These are phyloP conservation scores for Syncephalastrum racemosum DNA, from an alignment of 371 early-diverging fungal species.

Conservation along the genomic window DNA sequence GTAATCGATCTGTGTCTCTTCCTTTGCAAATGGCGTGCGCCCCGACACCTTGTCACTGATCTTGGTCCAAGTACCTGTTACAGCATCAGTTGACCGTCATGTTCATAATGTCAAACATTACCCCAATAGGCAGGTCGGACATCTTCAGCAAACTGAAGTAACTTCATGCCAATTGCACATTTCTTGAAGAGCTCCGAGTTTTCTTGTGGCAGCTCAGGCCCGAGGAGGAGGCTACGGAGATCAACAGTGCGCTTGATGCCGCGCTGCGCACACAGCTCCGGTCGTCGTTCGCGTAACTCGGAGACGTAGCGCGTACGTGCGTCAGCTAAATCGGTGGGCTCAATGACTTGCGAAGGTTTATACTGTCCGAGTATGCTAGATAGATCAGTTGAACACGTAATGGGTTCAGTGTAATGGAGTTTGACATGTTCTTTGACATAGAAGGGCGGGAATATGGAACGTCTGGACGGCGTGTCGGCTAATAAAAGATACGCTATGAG, in stretches of 20 bases:
- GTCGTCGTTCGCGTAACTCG: slow-evolving; percentile 5
- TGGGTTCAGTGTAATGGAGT: too few relatives aligned
- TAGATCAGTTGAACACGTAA: too few relatives aligned
- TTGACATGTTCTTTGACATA: slow-evolving; percentile 57
- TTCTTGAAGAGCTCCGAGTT: slow-evolving; percentile 15
- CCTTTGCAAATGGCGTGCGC: slow-evolving; percentile 64
- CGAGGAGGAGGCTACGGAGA: slow-evolving; percentile 17
- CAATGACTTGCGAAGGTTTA: too few relatives aligned
- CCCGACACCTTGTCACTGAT: slow-evolving; percentile 53
- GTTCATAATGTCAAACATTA: slow-evolving; percentile 10
- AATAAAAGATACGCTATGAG: not conserved
- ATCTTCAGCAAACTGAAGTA: slow-evolving; percentile 73
- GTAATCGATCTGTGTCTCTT: slow-evolving; percentile 70
- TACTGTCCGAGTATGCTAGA: too few relatives aligned
- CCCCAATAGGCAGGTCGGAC: slow-evolving; percentile 81
- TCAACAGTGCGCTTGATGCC: slow-evolving; percentile 21
- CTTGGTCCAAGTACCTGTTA: slow-evolving; percentile 76
- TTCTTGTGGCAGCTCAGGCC: slow-evolving; percentile 8
- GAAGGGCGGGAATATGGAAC: slow-evolving; percentile 65
- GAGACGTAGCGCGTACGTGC: slow-evolving; percentile 16
- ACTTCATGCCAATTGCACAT: slow-evolving; percentile 53
- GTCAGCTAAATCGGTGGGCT: slow-evolving; percentile 9
- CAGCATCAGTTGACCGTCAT: slow-evolving; percentile 28
- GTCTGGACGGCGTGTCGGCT: slow-evolving; percentile 2
- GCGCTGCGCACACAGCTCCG: slow-evolving; percentile 12